Percentiles rank a stretch among this genome's conserved stretches.
These are phyloP conservation scores for Hypomontagnella monticulosa DNA, from an alignment of 495 filamentous ascomycete species.

Conservation along the genomic window DNA sequence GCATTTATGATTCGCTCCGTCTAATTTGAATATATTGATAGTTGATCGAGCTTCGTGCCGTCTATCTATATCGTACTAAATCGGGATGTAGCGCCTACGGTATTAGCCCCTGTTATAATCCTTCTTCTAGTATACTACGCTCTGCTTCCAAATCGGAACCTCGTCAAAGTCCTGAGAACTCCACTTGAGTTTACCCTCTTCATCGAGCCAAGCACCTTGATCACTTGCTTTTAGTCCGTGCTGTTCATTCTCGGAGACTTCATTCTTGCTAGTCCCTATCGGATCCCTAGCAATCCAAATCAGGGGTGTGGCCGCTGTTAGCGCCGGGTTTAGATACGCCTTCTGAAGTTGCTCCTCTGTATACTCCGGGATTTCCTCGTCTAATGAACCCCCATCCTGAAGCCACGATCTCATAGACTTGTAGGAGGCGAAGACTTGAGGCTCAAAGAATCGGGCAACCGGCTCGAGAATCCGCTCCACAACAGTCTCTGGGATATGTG, in stretches of 20 bases:
- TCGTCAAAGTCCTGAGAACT: conserved; percentile 55
- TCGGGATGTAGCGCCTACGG: no score
- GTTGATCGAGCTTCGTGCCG: no score
- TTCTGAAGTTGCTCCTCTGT: conserved; percentile 62
- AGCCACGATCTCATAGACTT: conserved; percentile 42
- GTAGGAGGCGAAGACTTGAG: conserved; percentile 35
- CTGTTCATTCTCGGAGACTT: conserved; percentile 54
- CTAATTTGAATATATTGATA: no score
- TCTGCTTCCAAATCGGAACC: conserved; percentile 75
- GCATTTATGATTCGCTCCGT: background rate
- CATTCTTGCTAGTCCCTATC: conserved; percentile 69
- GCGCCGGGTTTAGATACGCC: conserved; percentile 74
- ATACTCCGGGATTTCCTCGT: conserved; percentile 62
- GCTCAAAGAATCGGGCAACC: conserved; percentile 39
- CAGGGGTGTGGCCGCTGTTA: conserved; percentile 65
- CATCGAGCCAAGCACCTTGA: conserved; percentile 70
- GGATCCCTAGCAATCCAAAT: conserved; percentile 78
- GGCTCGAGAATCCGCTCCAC: conserved; percentile 41
- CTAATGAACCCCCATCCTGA: conserved; percentile 52
- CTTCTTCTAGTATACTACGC: conserved; percentile 46
- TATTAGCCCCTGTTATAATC: background rate
- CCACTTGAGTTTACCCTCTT: conserved; percentile 66
- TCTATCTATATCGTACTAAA: no score
- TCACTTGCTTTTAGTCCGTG: conserved; percentile 60
- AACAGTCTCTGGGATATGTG: conserved; percentile 20